Conservation (phyloP, 306 rosid genomes). For the Inga laurina region DNA sequence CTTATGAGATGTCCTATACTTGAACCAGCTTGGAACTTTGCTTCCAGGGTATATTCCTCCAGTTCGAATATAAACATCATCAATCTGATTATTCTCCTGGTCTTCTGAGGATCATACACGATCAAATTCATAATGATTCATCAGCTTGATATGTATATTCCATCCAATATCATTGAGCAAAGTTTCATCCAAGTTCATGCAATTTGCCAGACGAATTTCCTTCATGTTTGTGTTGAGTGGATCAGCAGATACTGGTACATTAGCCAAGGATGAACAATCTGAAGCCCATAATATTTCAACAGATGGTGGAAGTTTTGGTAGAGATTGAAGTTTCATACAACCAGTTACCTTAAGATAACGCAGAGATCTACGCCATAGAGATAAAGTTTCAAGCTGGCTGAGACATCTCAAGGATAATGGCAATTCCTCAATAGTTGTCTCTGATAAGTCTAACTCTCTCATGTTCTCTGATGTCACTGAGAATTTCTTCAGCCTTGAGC, state of each 20-base stretch:
- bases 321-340: background rate
- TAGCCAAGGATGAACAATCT: background rate
- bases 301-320: slow-evolving; percentile 1
- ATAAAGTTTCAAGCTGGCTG: background rate
- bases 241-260: background rate
- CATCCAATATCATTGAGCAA: background rate
- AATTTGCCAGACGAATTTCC: background rate
- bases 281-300: background rate
- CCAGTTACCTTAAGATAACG: background rate
- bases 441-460: background rate
- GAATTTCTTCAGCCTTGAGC: background rate
- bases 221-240: background rate
- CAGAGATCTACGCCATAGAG: background rate
- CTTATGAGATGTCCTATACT: background rate
- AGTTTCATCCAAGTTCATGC: background rate
- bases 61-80: background rate
- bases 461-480: background rate
- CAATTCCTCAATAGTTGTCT: background rate
- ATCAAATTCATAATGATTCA: background rate
- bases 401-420: background rate
- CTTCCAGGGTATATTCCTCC: slow-evolving; percentile 6
- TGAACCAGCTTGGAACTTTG: slow-evolving; percentile 1
- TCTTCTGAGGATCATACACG: background rate
- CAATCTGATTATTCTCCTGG: background rate
- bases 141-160: background rate